A percentile compares a stretch with the other conserved stretches of the same genome.
These are phyloP conservation scores for Auricularia sp. DNA, from an alignment of 768 basidiomycete genomes.

Conservation along the genomic window DNA sequence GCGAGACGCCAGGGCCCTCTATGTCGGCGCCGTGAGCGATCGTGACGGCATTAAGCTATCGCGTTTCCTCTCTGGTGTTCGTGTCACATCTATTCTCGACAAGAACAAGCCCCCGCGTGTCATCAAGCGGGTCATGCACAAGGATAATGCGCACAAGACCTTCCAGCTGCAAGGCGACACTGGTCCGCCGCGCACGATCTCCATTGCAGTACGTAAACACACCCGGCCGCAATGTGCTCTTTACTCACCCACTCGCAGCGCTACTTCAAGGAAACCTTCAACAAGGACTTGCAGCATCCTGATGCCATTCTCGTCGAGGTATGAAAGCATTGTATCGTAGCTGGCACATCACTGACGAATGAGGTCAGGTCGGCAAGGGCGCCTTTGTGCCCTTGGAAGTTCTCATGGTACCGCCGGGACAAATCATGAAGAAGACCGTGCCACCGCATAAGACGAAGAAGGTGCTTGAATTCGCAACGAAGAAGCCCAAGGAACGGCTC, in stretches of 20 bases:
- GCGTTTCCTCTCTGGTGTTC: constrained; percentile 45
- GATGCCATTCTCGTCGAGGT: constrained; percentile 64
- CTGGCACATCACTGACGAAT: neutral
- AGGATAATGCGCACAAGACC: constrained; percentile 42
- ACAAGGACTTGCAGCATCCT: constrained; percentile 47
- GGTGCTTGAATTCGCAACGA: constrained; percentile 59
- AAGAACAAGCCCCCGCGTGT: constrained; percentile 39
- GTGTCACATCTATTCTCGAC: constrained; percentile 34
- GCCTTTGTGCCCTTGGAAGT: constrained; percentile 61
- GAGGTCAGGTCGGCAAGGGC: constrained; percentile 43
- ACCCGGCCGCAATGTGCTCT: neutral
- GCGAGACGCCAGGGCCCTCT: constrained; percentile 16
- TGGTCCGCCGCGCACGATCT: constrained; percentile 4
- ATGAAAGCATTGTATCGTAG: constrained; percentile 10
- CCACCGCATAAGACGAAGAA: constrained; percentile 55
- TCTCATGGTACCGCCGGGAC: constrained; percentile 52
- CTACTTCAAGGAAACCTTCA: constrained; percentile 48
- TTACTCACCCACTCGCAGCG: constrained; percentile 13
- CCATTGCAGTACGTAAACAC: constrained; percentile 11
- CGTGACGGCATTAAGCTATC: constrained; percentile 44
- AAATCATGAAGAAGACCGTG: constrained; percentile 63
- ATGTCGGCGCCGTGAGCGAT: constrained; percentile 29
- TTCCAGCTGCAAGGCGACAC: constrained; percentile 53
- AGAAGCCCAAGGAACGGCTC: constrained; percentile 49
- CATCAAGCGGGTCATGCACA: constrained; percentile 47